Conservation (phyloP, 2,329 filamentous ascomycete species). For the Chaetomium sp. region DNA sequence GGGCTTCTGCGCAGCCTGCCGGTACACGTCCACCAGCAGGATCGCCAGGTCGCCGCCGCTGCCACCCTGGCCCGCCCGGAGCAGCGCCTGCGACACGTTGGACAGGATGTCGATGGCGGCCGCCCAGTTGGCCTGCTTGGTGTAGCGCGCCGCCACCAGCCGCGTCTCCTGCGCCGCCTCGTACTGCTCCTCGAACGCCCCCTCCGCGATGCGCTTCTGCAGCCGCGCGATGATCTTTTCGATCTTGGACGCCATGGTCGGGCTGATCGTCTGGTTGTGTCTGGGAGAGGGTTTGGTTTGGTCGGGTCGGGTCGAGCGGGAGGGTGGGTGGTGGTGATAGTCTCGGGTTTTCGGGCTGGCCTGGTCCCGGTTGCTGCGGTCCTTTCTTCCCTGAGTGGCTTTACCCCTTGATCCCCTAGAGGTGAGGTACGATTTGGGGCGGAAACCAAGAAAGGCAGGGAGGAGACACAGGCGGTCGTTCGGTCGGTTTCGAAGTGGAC, state of each 20-base stretch:
- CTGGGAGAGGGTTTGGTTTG: not conserved
- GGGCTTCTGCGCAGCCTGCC: conserved; percentile 77
- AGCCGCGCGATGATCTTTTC: conserved; percentile 65
- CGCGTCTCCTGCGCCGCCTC: conserved; percentile 98
- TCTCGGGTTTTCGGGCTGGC: not conserved
- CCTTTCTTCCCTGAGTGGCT: not conserved
- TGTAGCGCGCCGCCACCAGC: conserved; percentile 90
- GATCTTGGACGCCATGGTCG: conserved; percentile 47
- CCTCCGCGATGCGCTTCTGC: conserved; percentile 77
- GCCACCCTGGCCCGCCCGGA: conserved; percentile 90
- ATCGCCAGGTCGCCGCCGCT: conserved; percentile 89
- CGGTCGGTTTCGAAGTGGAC: not conserved
- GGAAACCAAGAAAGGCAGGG: not conserved
- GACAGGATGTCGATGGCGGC: conserved; percentile 86
- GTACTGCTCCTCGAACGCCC: conserved; percentile 54
- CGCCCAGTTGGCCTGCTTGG: conserved; percentile 81
- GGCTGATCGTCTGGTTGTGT: not conserved
- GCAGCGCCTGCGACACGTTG: conserved; percentile 79
- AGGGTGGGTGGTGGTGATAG: not conserved
- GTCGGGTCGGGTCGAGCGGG: not conserved
- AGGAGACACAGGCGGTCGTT: not conserved
- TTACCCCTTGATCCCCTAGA: not conserved
- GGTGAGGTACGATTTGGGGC: too few species aligned
- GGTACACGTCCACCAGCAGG: conserved; percentile 87
- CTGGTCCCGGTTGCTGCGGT: not conserved